Base-by-base conservation (phyloP, 441 rosid species). In the Bruguiera hainesii region DNA sequence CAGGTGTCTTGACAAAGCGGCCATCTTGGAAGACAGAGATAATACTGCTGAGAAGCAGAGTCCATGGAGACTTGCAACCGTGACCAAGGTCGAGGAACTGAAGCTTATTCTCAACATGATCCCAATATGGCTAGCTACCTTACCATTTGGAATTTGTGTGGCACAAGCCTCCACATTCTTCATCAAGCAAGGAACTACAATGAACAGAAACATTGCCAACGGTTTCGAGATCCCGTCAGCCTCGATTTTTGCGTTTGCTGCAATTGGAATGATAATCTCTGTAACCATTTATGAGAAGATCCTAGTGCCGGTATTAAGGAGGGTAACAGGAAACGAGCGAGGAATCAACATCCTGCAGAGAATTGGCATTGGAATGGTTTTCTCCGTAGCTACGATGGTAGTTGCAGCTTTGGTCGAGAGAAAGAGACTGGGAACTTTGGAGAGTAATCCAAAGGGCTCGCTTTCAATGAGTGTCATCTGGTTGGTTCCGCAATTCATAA, bases 131-230 rank as follows among this genome's bases (percentile, higher is more conserved):
- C 39, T 70, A 30, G 53, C 57, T 18, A 39, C 67, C n/a, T 15
- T 70, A 52, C 63, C 73, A 46, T 70, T 70, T n/a, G 73, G 73
- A 3, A 57, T 70, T 28, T 53, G 73, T 48, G 50, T 56, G 3
- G 73, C 67, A 4, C 73, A 70, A 48, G 42, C 73, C 56, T 10
- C 67, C 56, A 70, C 73, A 11, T 70, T 70, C 67, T 70, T 70
- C 57, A 64, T 70, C 73, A 70, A 70, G 53, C 73, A 70, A 56
- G 67, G 56, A 56, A 15, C 61, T 16, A 64, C 63, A 7, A 29
- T 69, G 59, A 57, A 69, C 60, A 30, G 72, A 55, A 52, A 20
- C 28, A 69, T 69, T 19, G 59, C 48, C 63, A 18, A 48, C 50
- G 57, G 61, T 56, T 69, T 69, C 61, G 31, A 50, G 49, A 61